Base-by-base conservation (phyloP, 345 rosid genomes). In the Sonneratia caseolaris region DNA sequence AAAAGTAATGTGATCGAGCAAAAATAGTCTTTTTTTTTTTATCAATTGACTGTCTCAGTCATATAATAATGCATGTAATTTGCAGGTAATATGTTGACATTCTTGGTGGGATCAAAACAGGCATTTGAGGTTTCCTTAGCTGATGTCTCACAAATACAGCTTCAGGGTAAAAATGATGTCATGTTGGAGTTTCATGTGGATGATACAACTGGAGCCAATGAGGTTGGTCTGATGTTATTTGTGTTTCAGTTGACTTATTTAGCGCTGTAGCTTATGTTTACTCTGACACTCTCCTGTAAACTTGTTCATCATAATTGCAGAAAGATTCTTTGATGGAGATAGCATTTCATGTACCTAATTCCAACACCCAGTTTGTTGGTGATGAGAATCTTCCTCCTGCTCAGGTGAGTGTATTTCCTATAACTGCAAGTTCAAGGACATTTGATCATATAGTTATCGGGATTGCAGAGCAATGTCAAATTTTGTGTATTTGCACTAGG, bases 281-380 rank as follows among this genome's bases (percentile, higher is more conserved):
- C 22, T 69, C 7, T 53, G n/a, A 16, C 11, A 36, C 48, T 69
- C 67, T 73, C 53, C 24, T 22, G 9, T 61, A 18, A 68, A 70
- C 51, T 7, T 65, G 11, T 67, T 73, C 47, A 55, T 73, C 36
- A 53, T 73, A 13, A 36, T 68, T 79, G 35, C 91, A 95, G 97
- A 95, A 95, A 84, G 99, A 95, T 78, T 90, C 96, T 3, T 36
- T 95, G 85, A 95, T 91, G 98, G 98, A 95, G 85, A 86, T 92
- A 73, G 88, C 96, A 84, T 95, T 92, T 80, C 97, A 92, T 65
- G 77, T 95, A 71, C 99, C 99, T 62, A 92, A 82, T 78, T 76
- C 89, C 79, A 95, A 90, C 78, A 90, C 97, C 36, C 96, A 90
- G 78, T 90, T 85, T 72, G 88, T 92, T 80, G 99, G 99, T 75